Conservation (phyloP, 768 basidiomycete species). For the Tubosaeta brunneosetosa region DNA sequence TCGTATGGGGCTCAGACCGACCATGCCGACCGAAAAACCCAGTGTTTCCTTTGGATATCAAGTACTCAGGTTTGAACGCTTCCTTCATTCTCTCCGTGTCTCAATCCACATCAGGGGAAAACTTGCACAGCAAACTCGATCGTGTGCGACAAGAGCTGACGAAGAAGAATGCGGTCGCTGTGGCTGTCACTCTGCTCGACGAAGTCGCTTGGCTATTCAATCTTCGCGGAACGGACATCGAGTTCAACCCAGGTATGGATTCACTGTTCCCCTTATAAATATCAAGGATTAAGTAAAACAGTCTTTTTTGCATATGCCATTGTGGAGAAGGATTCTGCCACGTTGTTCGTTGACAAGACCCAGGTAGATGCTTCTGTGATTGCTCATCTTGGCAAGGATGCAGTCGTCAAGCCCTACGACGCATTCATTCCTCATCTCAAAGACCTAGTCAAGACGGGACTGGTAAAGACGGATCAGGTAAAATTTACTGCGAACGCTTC, state of each 20-base stretch:
- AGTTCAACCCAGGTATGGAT: conserved; percentile 66
- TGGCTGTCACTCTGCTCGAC: conserved; percentile 85
- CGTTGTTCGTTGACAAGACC: conserved; percentile 62
- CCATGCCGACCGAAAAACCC: conserved; percentile 65
- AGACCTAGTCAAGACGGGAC: conserved; percentile 37
- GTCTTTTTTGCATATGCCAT: conserved; percentile 94
- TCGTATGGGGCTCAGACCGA: conserved; percentile 64
- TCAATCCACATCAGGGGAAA: conserved; percentile 43
- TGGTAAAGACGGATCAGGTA: conserved; percentile 32
- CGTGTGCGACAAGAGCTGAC: conserved; percentile 60
- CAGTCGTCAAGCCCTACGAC: conserved; percentile 69
- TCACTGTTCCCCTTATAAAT: neutral
- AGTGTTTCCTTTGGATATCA: conserved; percentile 65
- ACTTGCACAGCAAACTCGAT: conserved; percentile 61
- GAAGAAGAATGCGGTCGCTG: conserved; percentile 50
- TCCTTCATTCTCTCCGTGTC: neutral
- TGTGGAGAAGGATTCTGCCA: conserved; percentile 52
- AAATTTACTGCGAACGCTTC: conserved; percentile 3
- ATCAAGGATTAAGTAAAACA: conserved; percentile 19
- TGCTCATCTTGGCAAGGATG: conserved; percentile 48
- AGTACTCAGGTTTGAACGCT: conserved; percentile 57
- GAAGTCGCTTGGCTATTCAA: conserved; percentile 96
- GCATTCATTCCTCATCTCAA: conserved; percentile 62
- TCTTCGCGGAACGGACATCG: conserved; percentile 87
- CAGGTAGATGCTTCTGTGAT: conserved; percentile 42